Evolutionary conservation across 306 rosid species (phyloP).

Genomic region (Fragaria iinumae): DNA sequence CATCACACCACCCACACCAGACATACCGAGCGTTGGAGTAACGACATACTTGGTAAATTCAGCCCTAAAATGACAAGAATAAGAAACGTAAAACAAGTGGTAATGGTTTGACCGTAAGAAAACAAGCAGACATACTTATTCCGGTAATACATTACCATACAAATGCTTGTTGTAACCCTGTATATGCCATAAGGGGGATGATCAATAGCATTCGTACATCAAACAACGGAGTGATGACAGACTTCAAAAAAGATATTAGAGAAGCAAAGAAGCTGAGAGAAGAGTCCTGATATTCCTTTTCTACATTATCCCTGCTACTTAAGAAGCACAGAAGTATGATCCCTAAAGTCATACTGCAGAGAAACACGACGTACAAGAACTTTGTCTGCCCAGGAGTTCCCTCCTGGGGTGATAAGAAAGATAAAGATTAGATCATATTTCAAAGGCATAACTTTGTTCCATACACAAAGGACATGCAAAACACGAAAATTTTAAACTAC

Average conservation of each 20-base stretch:
- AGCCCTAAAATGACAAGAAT: constrained; percentile 49
- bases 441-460: background rate
- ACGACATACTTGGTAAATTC: constrained; percentile 74
- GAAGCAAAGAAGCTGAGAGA: constrained; percentile 42
- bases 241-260: constrained; percentile 44
- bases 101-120: constrained; percentile 17
- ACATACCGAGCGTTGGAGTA: constrained; percentile 74
- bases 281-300: constrained; percentile 29
- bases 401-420: constrained; percentile 48
- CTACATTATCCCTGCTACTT: constrained; percentile 45
- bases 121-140: constrained; percentile 22
- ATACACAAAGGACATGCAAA: background rate
- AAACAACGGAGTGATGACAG: constrained; percentile 51
- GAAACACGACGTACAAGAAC: constrained; percentile 69
- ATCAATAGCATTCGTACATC: constrained; percentile 66
- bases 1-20: constrained; percentile 95
- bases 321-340: constrained; percentile 74
- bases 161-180: constrained; percentile 95
- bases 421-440: constrained; percentile 13
- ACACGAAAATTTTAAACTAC: background rate
- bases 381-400: constrained; percentile 60
- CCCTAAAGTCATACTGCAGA: constrained; percentile 68
- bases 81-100: constrained; percentile 17
- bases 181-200: constrained; percentile 87
- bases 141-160: constrained; percentile 60